Evolutionary conservation across 176 grass and related monocot species (phyloP), one percentile per base, ranked within the genome.

Genomic region (Bonia amplexicaulis): DNA sequence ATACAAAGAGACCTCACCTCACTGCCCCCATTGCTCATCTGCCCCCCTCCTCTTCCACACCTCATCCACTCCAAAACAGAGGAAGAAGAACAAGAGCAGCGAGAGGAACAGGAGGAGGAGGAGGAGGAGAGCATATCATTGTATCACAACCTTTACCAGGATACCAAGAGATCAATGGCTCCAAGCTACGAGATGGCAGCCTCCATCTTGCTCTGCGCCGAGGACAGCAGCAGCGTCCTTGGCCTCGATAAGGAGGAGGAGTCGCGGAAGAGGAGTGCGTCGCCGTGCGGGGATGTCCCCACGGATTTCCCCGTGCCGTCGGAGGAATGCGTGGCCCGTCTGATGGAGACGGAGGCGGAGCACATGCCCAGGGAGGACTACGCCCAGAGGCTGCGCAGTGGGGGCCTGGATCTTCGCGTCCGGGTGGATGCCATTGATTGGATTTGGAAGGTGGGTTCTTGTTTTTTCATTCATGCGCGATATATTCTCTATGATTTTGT

Each of bases 151-250:
- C 4, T 44, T 12, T 66, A 51, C 22, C 44, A 9, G 42, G 39
- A 19, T 7, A 4, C 46, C 14, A 70, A 53, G 63, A 20, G 37
- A 99, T 20, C 35, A 6, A 74, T 96, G 94, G 85, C 88, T 49
- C 82, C 84, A 12, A 88, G 90, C 90, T 94, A 76, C 71, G 90
- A 96, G n/a, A 92, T 86, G 84, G 84, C 94, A 6, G 88, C 92
- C 52, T 99, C 93, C 66, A 88, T 91, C 86, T 80, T 99, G 45
- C 87, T 99, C 54, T 99, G 97, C 91, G 93, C 88, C 55, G 97
- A 99, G 89, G 97, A 99, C 82, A 94, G 89, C 88, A 92, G 84
- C 81, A 94, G 92, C 88, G 60, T 92, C 66, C 77, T 96, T 53
- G 78, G 84, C 52, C 84, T 96, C 46, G 91, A 80, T 6, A 90